phyloP scores from a whole-genome alignment of 2,329 filamentous ascomycete genomes.

The Ceratocystis huliohia region DNA sequence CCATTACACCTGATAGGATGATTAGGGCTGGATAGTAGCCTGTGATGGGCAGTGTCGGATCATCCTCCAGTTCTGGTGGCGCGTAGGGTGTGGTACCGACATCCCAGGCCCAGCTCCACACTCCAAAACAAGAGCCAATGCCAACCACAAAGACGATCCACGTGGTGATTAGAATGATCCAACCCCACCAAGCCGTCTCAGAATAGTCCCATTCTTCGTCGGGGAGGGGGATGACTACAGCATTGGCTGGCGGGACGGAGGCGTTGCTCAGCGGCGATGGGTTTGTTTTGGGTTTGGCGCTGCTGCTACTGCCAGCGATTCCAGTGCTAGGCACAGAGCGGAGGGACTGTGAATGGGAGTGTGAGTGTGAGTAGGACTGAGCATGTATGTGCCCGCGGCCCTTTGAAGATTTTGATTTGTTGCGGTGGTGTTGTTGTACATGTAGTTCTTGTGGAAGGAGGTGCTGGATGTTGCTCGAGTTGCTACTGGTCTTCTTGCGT shows the following conservation, averaged over 20 bases:
- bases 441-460: slow-evolving; percentile 1
- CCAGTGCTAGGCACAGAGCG: neutral
- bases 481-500: slow-evolving; percentile 35
- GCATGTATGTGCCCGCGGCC: neutral
- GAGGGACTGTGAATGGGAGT: slow-evolving; percentile 5
- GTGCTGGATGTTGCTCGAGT: neutral
- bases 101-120: slow-evolving; percentile 99
- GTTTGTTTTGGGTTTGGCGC: slow-evolving; percentile 10
- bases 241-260: slow-evolving; percentile 11
- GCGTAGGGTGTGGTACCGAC: slow-evolving; percentile 92
- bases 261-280: slow-evolving; percentile 15
- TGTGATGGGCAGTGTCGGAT: slow-evolving; percentile 84
- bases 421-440: slow-evolving; percentile 1
- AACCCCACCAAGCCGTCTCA: slow-evolving; percentile 97
- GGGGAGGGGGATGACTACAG: slow-evolving; percentile 29
- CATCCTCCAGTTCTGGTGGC: slow-evolving; percentile 87
- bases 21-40: slow-evolving; percentile 94
- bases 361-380: neutral
- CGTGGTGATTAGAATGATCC: slow-evolving; percentile 78
- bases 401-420: neutral
- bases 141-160: slow-evolving; percentile 95
- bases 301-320: neutral
- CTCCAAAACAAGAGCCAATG: slow-evolving; percentile 86
- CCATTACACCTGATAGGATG: slow-evolving; percentile 88
- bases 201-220: slow-evolving; percentile 71